Base-by-base conservation (phyloP, 805 yeast species). In the Candida morakotiae region DNA sequence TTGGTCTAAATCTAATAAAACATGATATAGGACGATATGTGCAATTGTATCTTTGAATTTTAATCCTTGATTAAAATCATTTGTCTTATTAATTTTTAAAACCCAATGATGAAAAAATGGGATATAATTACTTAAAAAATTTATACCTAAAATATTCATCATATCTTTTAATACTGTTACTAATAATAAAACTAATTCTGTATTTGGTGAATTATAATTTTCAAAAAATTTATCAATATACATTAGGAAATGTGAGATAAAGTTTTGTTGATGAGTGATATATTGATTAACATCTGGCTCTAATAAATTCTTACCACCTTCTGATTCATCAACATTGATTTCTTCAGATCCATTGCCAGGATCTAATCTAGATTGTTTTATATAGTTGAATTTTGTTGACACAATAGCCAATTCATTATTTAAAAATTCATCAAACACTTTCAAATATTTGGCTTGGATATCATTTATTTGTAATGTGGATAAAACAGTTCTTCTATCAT, bases 81-180 rank as follows among this genome's bases (percentile, higher is more conserved):
- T 24, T 5, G 39, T 19, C 18, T 41, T 37, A 18, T 45, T 34
- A 9, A 43, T 31, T 5, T 52, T 51, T 11, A 65, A 25, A 30
- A 55, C 57, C 79, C 79, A 75, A 38, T 62, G 63, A 38, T 60
- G 60, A 43, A 73, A 67, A 44, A 64, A 71, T 2, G 77, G 71
- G 3, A 75, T 40, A 33, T 64, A 68, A 43, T 72, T 71, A 41
- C 55, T 62, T 16, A 71, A 47, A 18, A 73, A 66, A 45, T 75
- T 75, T 34, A 73, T 53, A 1, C 81, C 81, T 37, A 65, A 65
- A 19, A 57, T 58, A 9, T 48, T 39, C 15, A 58, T 39, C 21
- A 67, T 40, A 28, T 44, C 47, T 22, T 51, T 49, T 13, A 64
- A 39, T 16, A 56, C 45, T 3, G 45, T 50, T 3, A 54, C 44